Percentiles rank a stretch among this genome's conserved stretches.
Conservation (phyloP, 2,329 filamentous ascomycete species). For the Helminthosporium solani region DNA sequence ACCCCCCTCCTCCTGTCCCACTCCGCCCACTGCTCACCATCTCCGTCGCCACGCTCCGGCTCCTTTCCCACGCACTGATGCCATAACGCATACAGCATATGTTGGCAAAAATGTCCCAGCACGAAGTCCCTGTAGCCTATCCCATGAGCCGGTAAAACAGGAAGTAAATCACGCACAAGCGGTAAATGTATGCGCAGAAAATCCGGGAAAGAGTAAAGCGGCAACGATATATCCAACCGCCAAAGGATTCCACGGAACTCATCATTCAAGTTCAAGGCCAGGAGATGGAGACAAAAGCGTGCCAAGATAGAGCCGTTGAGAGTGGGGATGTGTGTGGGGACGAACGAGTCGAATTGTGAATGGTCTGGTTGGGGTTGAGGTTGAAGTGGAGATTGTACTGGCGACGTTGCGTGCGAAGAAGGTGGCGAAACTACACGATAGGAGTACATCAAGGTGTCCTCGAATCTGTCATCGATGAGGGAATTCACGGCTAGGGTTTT, state of each 20-base stretch:
- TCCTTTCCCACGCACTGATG: neutral
- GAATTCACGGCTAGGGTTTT: neutral
- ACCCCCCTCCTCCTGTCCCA: neutral
- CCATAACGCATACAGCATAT: neutral
- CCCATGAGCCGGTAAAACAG: neutral
- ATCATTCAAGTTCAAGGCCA: neutral
- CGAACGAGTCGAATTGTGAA: neutral
- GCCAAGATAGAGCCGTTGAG: neutral
- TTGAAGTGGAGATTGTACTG: too few relatives aligned
- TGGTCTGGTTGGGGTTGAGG: neutral
- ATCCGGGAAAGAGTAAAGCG: neutral
- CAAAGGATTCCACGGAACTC: neutral
- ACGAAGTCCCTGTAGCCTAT: neutral
- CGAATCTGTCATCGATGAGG: neutral
- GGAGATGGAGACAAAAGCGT: neutral
- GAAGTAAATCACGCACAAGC: neutral
- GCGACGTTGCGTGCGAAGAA: neutral
- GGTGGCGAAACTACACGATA: neutral
- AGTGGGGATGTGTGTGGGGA: neutral
- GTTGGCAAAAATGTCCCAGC: neutral
- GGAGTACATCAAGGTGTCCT: too few relatives aligned
- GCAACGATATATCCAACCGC: neutral
- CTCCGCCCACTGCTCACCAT: neutral
- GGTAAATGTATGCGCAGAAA: neutral
- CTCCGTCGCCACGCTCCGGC: neutral